A percentile compares a stretch with the other conserved stretches of the same genome.
Conservation (phyloP, 23 red algal species). For the Agarophyton chilense region DNA sequence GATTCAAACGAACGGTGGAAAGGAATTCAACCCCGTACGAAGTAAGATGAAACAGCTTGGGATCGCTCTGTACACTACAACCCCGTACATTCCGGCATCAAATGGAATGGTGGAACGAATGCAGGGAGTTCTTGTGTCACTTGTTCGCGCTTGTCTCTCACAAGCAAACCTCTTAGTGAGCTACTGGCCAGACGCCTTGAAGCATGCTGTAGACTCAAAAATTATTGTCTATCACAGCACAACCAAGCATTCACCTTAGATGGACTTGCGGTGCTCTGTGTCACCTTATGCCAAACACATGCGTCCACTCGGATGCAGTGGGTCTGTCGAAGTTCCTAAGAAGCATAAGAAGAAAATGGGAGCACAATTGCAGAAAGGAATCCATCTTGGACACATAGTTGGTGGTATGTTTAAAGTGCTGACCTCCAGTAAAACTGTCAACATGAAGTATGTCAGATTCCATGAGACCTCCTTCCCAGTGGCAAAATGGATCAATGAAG, state of each 20-base stretch:
- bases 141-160: neutral
- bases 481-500: neutral
- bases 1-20: conserved; percentile 7
- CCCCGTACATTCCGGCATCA: neutral
- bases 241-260: neutral
- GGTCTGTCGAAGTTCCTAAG: neutral
- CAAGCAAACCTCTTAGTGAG: neutral
- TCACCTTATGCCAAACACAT: conserved; percentile 14
- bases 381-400: neutral
- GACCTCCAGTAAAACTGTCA: neutral
- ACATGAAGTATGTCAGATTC: conserved; percentile 15
- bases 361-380: no score
- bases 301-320: conserved; percentile 3
- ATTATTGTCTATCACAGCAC: neutral
- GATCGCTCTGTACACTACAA: neutral
- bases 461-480: conserved; percentile 8
- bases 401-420: conserved; percentile 16
- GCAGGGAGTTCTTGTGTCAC: neutral
- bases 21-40: neutral
- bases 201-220: neutral
- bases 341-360: neutral
- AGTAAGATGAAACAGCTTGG: neutral
- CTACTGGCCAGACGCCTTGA: conserved; percentile 12
- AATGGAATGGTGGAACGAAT: conserved; percentile 4
- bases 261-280: neutral